Evolutionary conservation across 305 asterid genomes (phyloP).

Genomic region (Coffea humblotiana): DNA sequence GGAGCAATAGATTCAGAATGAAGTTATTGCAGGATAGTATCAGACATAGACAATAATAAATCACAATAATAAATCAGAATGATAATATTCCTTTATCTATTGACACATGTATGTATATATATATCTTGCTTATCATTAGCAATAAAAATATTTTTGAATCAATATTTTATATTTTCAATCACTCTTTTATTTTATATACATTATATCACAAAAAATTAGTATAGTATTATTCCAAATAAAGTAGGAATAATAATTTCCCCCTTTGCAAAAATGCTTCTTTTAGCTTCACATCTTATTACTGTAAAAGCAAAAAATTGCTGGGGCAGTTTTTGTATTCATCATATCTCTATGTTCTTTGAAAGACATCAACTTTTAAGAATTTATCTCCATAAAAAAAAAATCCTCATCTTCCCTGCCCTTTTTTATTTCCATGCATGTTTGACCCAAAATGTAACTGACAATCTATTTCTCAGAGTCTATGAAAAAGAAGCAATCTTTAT

Average conservation of each 20-base stretch:
- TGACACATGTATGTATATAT: not conserved
- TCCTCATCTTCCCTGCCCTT: not conserved
- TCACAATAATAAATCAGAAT: not conserved
- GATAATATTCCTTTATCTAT: not conserved
- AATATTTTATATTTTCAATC: not conserved
- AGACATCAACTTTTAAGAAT: not conserved
- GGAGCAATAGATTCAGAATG: not conserved
- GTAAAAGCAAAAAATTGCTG: not conserved
- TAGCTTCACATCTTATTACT: not conserved
- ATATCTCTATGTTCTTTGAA: not conserved
- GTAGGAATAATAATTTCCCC: not conserved
- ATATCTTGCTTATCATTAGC: not conserved
- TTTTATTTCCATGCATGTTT: not conserved
- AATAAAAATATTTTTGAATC: not conserved
- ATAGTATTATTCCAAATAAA: no score
- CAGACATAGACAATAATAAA: not conserved
- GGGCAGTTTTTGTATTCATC: not conserved
- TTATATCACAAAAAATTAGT: no score
- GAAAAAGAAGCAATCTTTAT: not conserved
- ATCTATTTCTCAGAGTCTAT: not conserved
- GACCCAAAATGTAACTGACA: not conserved
- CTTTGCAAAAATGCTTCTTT: not conserved
- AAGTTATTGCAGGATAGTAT: not conserved
- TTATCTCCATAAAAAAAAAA: not conserved
- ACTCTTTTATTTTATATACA: no score